Conservation (phyloP, 2,329 filamentous ascomycete species). For the Myriosclerotinia scirpicola region DNA sequence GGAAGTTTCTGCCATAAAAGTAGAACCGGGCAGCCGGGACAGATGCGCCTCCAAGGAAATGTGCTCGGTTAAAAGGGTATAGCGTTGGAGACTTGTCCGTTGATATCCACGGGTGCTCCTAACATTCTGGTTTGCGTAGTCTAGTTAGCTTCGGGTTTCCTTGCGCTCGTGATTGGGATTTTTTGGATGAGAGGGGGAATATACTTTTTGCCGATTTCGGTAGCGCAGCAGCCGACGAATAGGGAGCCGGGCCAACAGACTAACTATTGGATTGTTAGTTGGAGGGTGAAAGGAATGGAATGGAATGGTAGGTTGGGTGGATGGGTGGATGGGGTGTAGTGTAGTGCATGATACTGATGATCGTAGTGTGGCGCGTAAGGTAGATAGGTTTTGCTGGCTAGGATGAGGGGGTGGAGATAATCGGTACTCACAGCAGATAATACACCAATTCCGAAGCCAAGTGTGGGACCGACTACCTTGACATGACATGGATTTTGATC, state of each 20-base stretch:
- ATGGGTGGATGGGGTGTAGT: no score
- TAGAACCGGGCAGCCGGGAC: conserved; percentile 43
- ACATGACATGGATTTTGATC: conserved; percentile 58
- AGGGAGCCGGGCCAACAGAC: conserved; percentile 56
- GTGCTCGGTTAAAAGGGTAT: conserved; percentile 46
- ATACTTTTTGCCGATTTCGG: conserved; percentile 54
- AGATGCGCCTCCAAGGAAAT: conserved; percentile 37
- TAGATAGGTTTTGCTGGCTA: neutral
- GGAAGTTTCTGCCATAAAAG: neutral
- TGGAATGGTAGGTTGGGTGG: no score
- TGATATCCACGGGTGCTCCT: conserved; percentile 52
- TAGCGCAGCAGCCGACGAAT: conserved; percentile 57
- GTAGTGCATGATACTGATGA: no score
- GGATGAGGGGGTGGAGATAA: neutral
- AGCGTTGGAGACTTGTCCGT: conserved; percentile 50
- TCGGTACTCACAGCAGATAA: conserved; percentile 48
- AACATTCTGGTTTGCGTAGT: conserved; percentile 46
- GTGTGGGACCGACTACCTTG: conserved; percentile 55
- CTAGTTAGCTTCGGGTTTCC: neutral
- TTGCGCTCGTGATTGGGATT: neutral
- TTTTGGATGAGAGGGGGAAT: conserved; percentile 27
- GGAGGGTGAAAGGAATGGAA: neutral
- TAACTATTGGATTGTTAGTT: conserved; percentile 42
- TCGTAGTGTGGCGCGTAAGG: no score
- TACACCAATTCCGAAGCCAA: conserved; percentile 49